Evolutionary conservation across 106 monocot species (phyloP).

Genomic region (Allium cepa): DNA sequence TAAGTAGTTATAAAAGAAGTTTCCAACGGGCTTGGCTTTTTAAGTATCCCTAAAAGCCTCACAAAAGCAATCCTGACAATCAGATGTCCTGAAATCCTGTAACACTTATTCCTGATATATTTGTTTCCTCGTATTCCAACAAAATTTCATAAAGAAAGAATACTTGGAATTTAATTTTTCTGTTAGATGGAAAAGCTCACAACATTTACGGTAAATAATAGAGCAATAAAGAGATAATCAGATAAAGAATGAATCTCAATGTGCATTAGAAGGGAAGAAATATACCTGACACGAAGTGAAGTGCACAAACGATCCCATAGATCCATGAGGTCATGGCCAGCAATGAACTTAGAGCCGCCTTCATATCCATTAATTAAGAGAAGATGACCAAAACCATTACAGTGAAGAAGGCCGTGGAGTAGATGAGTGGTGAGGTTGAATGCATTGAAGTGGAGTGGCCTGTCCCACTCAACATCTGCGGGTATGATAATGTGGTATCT

Average conservation of each 20-base stretch:
- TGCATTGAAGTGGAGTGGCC: conserved; percentile 25
- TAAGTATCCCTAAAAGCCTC: too few species aligned
- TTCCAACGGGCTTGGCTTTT: too few species aligned
- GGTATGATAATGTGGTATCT: conserved; percentile 92
- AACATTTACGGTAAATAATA: too few species aligned
- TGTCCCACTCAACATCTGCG: conserved; percentile 57
- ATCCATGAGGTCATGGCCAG: conserved; percentile 54
- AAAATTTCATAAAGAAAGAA: neutral
- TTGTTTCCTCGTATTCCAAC: neutral
- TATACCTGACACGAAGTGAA: conserved; percentile 40
- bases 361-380: conserved; percentile 44
- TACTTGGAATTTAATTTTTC: neutral
- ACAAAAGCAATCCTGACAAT: too few species aligned
- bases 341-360: conserved; percentile 34
- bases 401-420: conserved; percentile 93
- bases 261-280: neutral
- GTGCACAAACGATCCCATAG: conserved; percentile 62
- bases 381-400: conserved; percentile 94
- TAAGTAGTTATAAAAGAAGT: too few species aligned
- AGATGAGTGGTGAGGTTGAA: conserved; percentile 43
- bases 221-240: too few species aligned
- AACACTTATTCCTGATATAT: too few species aligned
- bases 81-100: too few species aligned
- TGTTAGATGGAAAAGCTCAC: too few species aligned
- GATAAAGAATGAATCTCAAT: too few species aligned